phyloP scores from a whole-genome alignment of 441 rosid species.

The Viola pubescens region DNA sequence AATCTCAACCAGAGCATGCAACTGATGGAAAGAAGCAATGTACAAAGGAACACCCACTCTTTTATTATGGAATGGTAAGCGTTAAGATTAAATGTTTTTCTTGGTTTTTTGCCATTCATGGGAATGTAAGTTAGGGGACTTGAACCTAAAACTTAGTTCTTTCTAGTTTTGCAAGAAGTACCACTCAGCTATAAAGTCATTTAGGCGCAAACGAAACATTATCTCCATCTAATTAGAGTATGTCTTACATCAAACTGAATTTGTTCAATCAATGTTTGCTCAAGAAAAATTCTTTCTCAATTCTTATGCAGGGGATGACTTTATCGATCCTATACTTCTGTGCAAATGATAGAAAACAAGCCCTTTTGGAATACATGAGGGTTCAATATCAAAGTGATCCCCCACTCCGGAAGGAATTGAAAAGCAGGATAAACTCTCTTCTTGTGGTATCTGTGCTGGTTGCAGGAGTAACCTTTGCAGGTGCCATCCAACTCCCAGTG shows the following conservation, averaged over 20 bases:
- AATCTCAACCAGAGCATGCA: too few relatives aligned
- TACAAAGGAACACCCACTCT: too few relatives aligned
- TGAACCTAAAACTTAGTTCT: not conserved
- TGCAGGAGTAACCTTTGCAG: not conserved
- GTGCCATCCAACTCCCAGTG: not conserved
- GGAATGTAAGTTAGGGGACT: not conserved
- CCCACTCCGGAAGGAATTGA: not conserved
- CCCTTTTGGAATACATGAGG: not conserved
- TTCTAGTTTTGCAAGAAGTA: not conserved
- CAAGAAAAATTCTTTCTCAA: not conserved
- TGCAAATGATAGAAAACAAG: not conserved
- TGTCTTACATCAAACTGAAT: not conserved
- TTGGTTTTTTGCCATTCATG: too few relatives aligned
- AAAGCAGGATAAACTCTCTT: not conserved
- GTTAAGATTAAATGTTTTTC: too few relatives aligned
- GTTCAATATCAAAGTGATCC: not conserved
- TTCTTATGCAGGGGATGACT: not conserved
- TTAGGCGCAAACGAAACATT: not conserved
- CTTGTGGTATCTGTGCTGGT: not conserved
- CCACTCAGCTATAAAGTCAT: not conserved
- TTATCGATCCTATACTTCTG: not conserved
- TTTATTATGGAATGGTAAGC: too few relatives aligned
- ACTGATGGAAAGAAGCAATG: too few relatives aligned
- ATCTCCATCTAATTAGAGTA: not conserved
- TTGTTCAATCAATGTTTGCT: not conserved